Base-by-base conservation (phyloP, 176 grass and related monocot genomes). In the Rhipidocladum racemiflorum region DNA sequence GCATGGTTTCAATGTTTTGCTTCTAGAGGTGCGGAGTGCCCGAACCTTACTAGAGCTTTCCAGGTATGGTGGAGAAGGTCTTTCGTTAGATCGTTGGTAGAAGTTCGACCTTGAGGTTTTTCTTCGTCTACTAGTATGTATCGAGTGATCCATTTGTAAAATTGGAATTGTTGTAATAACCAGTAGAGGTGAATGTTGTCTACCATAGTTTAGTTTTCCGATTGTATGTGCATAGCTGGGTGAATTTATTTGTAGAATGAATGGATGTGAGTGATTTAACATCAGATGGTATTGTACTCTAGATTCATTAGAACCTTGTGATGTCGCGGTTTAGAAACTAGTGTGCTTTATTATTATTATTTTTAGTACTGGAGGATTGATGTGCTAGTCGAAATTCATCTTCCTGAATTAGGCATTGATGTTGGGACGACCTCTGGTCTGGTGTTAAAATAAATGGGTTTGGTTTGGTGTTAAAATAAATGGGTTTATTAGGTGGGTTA, bases 21-120 rank as follows among this genome's bases (percentile, higher is more conserved):
- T 0, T 78, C 49, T 20, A 89, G 61, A 66, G 91, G 91, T 14
- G 84, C 84, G 0, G 81, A 91, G 15, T 97, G 91, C 21, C 94
- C 94, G 1, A 97, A 97, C 67, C 88, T 97, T 34, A 89, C 82
- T 25, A 81, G 76, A 77, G 84, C 94, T 77, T 97, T 97, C 81
- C 94, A 97, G 81, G 86, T 97, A 56, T 97, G 94, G 94, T 97
- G 94, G 94, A 85, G 94, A 59, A 82, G 94, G 73, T 87, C 84
- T 20, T 93, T 97, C 39, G 50, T 87, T 23, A 93, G 86, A 85
- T 97, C 72, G 15, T 39, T 9, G 0, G 42, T 72, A 32, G 57
- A 72, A 64, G 30, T 16, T 32, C 45, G 24, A 29, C 27, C 16
- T 8, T 72, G n/a, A 64, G 42, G 10, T 61, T 53, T 85, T 64